These are phyloP conservation scores for Aphanomyces cochlioides DNA, from an alignment of 352 stramenopile species.

Conservation along the genomic window DNA sequence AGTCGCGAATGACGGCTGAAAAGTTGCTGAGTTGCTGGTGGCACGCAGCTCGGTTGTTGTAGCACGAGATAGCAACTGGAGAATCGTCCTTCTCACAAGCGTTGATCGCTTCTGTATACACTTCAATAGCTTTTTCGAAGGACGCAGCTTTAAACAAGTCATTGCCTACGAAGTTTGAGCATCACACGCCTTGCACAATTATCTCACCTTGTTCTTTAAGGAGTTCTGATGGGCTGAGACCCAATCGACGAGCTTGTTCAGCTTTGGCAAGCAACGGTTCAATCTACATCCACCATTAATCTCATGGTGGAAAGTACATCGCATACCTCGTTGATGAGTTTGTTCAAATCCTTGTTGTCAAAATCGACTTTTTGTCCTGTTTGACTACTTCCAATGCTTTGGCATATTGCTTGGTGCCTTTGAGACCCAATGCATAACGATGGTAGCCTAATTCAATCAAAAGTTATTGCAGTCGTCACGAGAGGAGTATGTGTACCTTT, in stretches of 20 bases:
- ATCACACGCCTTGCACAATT: background rate
- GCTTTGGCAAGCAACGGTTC: slow-evolving; percentile 69
- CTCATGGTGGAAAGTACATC: background rate
- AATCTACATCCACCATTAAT: slow-evolving; percentile 43
- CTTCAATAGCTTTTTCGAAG: slow-evolving; percentile 89
- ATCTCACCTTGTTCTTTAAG: slow-evolving; percentile 83
- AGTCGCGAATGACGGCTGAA: slow-evolving; percentile 93
- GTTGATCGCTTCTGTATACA: slow-evolving; percentile 93
- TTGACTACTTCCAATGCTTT: slow-evolving; percentile 74
- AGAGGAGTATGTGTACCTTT: slow-evolving; percentile 52
- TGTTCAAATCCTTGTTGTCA: slow-evolving; percentile 74
- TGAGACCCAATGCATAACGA: slow-evolving; percentile 89
- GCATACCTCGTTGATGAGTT: background rate
- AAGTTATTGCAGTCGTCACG: background rate
- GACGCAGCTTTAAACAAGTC: slow-evolving; percentile 88
- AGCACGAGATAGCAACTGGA: slow-evolving; percentile 88
- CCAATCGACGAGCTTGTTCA: slow-evolving; percentile 58
- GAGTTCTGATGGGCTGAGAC: slow-evolving; percentile 78
- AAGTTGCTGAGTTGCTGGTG: slow-evolving; percentile 98
- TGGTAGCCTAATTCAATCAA: slow-evolving; percentile 70
- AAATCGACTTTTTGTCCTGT: slow-evolving; percentile 74
- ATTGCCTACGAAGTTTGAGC: slow-evolving; percentile 49
- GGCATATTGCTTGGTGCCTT: slow-evolving; percentile 77
- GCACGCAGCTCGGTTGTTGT: slow-evolving; percentile 93
- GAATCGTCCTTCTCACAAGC: slow-evolving; percentile 63